Evolutionary conservation across 2,329 filamentous ascomycete species (phyloP), one percentile per base, ranked within the genome.

Genomic region (Xylariaceae sp.): DNA sequence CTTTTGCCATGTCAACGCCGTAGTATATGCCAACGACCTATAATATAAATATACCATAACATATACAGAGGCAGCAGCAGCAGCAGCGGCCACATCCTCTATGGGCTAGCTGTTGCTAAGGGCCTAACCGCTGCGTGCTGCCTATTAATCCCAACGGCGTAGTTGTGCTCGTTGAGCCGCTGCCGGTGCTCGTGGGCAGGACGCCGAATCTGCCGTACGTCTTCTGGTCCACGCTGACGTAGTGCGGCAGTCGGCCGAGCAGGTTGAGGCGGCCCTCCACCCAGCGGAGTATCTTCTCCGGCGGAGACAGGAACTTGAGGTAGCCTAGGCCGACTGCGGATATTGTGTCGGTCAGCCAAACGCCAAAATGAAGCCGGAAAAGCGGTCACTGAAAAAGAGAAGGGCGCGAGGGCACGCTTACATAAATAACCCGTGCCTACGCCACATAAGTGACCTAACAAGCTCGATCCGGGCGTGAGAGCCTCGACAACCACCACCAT

Each of bases 221-320:
- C 81, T 96, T 97, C 74, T 96, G 93, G 69, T 98, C 93, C 16
- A 97, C 88, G 54, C 90, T 96, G 46, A 98, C 89, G 68, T 96
- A 98, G 74, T 96, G 91, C 44, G 93, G 93, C 21, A 98, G 76
- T 56, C 91, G 82, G 19, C 87, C 90, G 20, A 96, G 80, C 9
- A 98, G 80, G 69, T 96, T 95, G 57, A 98, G 77, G 71, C 93
- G 96, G 18, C 84, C 85, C 75, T 99, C 95, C 52, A 97, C 82
- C 87, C 89, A 98, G 62, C 92, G 84, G 53, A 98, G 79, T 23
- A 89, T 83, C 82, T 89, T 90, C 75, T 98, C 95, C 1, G 91
- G 93, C 20, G 95, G 95, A 16, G 91, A 90, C 41, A 98, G 81
- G 69, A 96, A 89, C 72, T 91, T 93, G 66, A 98, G 85, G 71